Conservation (phyloP, 2,329 filamentous ascomycete genomes). For the Graphiopsis chlorocephala region DNA sequence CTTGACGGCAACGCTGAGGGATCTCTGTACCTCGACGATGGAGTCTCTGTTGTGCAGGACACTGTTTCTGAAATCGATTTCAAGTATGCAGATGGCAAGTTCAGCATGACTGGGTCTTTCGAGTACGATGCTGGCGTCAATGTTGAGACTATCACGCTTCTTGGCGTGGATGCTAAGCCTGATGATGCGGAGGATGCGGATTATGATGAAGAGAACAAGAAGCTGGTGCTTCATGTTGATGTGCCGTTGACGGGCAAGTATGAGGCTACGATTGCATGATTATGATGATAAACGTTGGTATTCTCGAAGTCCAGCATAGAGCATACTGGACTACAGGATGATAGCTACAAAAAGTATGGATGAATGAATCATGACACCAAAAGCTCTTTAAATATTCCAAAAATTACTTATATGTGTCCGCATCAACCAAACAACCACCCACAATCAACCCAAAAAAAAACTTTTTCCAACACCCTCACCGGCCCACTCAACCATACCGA, state of each 20-base stretch:
- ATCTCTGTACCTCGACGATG: conserved; percentile 71
- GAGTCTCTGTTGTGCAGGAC: conserved; percentile 60
- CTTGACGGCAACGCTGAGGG: conserved; percentile 60
- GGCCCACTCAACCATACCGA: not conserved
- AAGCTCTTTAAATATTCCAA: not conserved
- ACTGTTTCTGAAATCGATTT: conserved; percentile 32
- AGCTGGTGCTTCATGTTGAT: conserved; percentile 18
- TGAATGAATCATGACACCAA: not conserved
- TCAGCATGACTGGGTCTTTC: conserved; percentile 48
- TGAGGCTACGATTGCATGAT: conserved; percentile 13
- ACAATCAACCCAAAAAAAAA: not conserved
- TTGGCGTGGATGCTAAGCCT: conserved; percentile 10
- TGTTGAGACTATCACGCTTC: conserved; percentile 13
- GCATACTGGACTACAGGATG: not conserved
- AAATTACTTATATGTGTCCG: not conserved
- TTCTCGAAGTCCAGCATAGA: not conserved
- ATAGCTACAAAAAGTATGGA: not conserved
- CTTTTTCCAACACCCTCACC: not conserved
- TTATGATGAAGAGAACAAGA: conserved; percentile 16
- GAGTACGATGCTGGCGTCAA: conserved; percentile 39
- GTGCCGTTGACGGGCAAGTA: conserved; percentile 19
- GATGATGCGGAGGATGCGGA: conserved; percentile 12
- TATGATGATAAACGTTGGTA: not conserved
- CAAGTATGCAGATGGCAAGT: conserved; percentile 16
- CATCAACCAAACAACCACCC: not conserved